Conservation (phyloP, 305 asterid species). For the Fraxinus velutina region DNA sequence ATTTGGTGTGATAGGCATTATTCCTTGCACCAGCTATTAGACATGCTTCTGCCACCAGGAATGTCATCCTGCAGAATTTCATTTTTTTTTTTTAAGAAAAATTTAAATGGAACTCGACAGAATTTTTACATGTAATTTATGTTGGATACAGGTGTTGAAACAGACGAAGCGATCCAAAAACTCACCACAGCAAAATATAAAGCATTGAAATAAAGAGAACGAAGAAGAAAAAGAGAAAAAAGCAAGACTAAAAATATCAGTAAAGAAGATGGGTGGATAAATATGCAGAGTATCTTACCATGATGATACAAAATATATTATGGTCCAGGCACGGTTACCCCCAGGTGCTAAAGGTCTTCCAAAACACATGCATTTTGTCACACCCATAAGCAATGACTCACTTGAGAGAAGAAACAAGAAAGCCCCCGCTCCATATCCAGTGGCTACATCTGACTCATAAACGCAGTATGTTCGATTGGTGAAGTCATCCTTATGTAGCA, state of each 20-base stretch:
- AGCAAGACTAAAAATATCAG: neutral
- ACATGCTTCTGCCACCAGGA: conserved; percentile 74
- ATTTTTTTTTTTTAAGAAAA: neutral
- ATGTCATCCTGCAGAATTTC: conserved; percentile 50
- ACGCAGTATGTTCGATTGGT: conserved; percentile 76
- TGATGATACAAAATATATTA: conserved; percentile 69
- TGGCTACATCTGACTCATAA: conserved; percentile 77
- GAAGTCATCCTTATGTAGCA: conserved; percentile 24
- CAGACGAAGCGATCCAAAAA: neutral
- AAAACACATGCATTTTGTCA: conserved; percentile 92
- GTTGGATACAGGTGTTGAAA: neutral
- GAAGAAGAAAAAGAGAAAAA: neutral
- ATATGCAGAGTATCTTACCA: conserved; percentile 42
- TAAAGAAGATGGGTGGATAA: neutral
- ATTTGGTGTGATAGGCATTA: conserved; percentile 60
- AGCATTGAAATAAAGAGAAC: neutral
- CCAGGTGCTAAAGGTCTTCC: conserved; percentile 88
- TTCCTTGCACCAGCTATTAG: conserved; percentile 68
- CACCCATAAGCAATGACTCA: conserved; percentile 82
- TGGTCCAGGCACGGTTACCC: conserved; percentile 89
- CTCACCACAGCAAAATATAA: neutral
- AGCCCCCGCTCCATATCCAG: conserved; percentile 89
- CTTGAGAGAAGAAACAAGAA: conserved; percentile 83
- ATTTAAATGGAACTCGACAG: neutral
- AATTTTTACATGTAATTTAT: neutral